Conservation (phyloP, 164 flowering plant species). For the Vitis vinifera region DNA sequence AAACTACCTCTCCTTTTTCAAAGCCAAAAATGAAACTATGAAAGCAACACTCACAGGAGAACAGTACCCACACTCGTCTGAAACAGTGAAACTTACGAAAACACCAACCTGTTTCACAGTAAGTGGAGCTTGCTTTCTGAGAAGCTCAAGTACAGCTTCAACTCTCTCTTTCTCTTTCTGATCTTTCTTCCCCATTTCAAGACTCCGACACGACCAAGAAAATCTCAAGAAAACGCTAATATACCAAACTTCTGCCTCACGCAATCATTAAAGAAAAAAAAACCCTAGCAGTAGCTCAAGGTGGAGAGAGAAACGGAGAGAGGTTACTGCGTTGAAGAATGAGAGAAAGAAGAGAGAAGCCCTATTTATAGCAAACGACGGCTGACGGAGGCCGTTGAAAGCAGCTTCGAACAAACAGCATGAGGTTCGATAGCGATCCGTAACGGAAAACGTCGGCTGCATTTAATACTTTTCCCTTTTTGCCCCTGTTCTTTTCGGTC, state of each 20-base stretch:
- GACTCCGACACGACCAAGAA: conserved; percentile 1
- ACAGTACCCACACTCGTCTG: background rate
- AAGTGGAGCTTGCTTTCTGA: conserved; percentile 77
- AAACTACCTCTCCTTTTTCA: too few species aligned
- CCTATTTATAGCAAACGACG: too few species aligned
- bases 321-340: too few species aligned
- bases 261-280: conserved; percentile 25
- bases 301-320: background rate
- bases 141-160: conserved; percentile 63
- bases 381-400: conserved; percentile 13
- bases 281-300: background rate
- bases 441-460: conserved; percentile 26
- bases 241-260: conserved; percentile 39
- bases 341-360: background rate
- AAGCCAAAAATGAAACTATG: conserved; percentile 4
- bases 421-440: conserved; percentile 7
- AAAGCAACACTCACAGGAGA: background rate
- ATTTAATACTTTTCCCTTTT: background rate
- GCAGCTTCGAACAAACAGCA: background rate
- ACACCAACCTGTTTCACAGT: conserved; percentile 69
- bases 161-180: conserved; percentile 42
- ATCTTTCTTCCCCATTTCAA: conserved; percentile 65
- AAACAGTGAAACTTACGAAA: background rate
- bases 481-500: background rate
- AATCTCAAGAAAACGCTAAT: conserved; percentile 17